These are phyloP conservation scores for Massarina eburnea DNA, from an alignment of 2,329 filamentous ascomycete genomes.

Conservation along the genomic window DNA sequence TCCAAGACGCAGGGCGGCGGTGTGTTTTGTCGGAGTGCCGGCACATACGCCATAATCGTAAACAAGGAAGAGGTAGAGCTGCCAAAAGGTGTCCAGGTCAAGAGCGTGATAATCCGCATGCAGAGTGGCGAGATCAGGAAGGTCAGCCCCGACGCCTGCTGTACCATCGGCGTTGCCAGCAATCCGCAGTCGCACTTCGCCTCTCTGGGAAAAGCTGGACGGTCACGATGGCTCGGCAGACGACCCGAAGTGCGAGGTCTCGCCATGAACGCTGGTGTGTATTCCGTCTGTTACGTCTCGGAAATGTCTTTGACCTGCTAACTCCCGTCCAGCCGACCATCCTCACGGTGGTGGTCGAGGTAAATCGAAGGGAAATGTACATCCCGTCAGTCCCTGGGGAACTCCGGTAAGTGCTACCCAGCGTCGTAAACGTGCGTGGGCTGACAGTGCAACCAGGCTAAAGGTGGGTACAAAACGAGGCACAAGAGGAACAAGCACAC, in stretches of 20 bases:
- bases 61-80: constrained; percentile 78
- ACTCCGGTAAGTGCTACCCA: constrained; percentile 71
- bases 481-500: constrained; percentile 88
- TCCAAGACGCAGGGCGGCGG: constrained; percentile 70
- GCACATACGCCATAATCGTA: constrained; percentile 85
- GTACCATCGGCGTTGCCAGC: constrained; percentile 91
- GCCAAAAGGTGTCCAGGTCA: constrained; percentile 62
- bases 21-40: constrained; percentile 92
- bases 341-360: constrained; percentile 98
- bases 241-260: constrained; percentile 94
- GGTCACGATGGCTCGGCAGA: constrained; percentile 91
- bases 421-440: constrained; percentile 22
- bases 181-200: constrained; percentile 89
- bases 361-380: constrained; percentile 97
- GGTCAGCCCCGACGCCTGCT: constrained; percentile 89
- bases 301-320: constrained; percentile 6
- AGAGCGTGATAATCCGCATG: constrained; percentile 80
- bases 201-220: constrained; percentile 91
- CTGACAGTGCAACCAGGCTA: constrained; percentile 53
- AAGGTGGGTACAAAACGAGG: constrained; percentile 89
- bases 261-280: constrained; percentile 89
- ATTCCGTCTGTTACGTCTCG: not conserved
- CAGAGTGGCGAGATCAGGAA: constrained; percentile 91
- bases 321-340: constrained; percentile 69
- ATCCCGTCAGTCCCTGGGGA: constrained; percentile 96